Conservation (phyloP, 2,329 filamentous ascomycete species). For the Lachnellula arida region DNA sequence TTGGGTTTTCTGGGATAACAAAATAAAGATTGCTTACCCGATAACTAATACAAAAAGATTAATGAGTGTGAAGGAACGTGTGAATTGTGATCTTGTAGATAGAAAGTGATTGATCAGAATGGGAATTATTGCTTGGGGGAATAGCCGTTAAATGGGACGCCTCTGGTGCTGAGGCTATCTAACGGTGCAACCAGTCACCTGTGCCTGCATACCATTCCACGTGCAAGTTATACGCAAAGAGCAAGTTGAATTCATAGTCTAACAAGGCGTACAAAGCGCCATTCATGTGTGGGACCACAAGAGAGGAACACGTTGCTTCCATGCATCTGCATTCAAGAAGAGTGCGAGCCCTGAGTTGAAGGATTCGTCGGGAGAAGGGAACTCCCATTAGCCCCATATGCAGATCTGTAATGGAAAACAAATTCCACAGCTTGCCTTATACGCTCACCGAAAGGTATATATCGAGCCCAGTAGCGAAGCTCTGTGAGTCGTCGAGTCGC, state of each 20-base stretch:
- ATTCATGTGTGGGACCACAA: not conserved
- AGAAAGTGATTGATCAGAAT: not conserved
- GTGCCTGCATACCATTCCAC: not conserved
- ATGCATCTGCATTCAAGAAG: not conserved
- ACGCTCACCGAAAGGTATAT: conserved; percentile 1
- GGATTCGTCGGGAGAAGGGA: conserved; percentile 2
- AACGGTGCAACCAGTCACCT: not conserved
- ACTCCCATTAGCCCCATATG: conserved; percentile 2
- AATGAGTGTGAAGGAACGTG: not conserved
- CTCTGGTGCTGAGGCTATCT: not conserved
- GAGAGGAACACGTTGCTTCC: not conserved
- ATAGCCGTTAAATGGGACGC: not conserved
- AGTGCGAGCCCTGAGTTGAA: not conserved
- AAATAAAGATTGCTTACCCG: not conserved
- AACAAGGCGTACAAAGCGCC: not conserved
- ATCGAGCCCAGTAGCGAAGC: not conserved
- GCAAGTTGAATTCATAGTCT: not conserved
- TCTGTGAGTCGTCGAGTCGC: not conserved
- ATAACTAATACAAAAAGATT: too few species aligned
- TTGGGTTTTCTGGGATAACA: not conserved
- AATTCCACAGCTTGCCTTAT: not conserved
- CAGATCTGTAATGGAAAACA: not conserved
- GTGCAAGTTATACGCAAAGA: not conserved
- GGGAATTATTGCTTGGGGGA: not conserved
- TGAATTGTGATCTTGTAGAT: not conserved